phyloP scores from a whole-genome alignment of 495 filamentous ascomycete genomes.

The Tuber calosporum region DNA sequence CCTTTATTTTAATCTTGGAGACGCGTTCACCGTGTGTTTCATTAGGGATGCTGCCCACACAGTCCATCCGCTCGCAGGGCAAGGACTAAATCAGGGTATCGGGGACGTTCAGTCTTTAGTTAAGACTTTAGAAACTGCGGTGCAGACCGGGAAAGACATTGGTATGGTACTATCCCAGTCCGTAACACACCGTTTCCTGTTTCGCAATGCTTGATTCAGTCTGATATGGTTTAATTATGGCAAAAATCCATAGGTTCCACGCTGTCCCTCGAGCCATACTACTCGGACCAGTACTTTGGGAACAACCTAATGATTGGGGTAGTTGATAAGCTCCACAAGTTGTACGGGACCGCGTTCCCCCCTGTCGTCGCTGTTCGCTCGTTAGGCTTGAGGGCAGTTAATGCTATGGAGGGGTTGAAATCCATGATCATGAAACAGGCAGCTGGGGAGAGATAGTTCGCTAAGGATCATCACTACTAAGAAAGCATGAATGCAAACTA shows the following conservation, averaged over 20 bases:
- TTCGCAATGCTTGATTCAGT: neutral
- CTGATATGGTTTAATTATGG: neutral
- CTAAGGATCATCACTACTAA: neutral
- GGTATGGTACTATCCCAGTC: constrained; percentile 45
- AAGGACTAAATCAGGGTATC: constrained; percentile 89
- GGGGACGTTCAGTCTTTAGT: constrained; percentile 74
- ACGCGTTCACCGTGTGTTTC: neutral
- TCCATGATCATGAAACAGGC: constrained; percentile 81
- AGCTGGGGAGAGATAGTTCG: constrained; percentile 49
- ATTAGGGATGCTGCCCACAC: constrained; percentile 78
- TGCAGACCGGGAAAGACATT: constrained; percentile 77
- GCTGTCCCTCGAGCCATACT: constrained; percentile 71
- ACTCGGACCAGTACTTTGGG: constrained; percentile 64
- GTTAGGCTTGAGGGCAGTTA: constrained; percentile 67
- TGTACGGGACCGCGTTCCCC: constrained; percentile 69
- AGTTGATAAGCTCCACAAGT: constrained; percentile 86
- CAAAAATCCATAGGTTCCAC: constrained; percentile 38
- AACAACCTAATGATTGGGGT: constrained; percentile 84
- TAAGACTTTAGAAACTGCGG: constrained; percentile 64
- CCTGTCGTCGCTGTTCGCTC: constrained; percentile 68
- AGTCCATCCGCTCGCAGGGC: constrained; percentile 87
- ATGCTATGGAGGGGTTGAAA: constrained; percentile 73
- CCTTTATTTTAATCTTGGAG: constrained; percentile 11
- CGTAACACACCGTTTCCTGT: neutral
- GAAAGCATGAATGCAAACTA: neutral